Evolutionary conservation across 768 basidiomycete genomes (phyloP).

Genomic region (Gautieria morchelliformis): DNA sequence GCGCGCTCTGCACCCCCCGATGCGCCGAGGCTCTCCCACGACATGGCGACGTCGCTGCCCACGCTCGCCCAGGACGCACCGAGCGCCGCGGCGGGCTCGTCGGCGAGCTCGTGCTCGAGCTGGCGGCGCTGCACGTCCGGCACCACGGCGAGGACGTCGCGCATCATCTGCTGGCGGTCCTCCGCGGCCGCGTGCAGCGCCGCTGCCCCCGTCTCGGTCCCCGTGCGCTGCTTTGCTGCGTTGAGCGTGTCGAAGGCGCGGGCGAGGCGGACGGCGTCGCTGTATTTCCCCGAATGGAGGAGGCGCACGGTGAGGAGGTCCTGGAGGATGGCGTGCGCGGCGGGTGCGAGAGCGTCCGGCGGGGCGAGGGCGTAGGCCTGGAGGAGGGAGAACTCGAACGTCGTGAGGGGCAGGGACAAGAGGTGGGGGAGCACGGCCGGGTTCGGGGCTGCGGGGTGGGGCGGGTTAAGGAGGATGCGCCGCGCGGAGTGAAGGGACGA

Average conservation of each 20-base stretch:
- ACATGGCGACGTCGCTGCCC: neutral
- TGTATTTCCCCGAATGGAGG: conserved; percentile 59
- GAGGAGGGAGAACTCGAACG: conserved; percentile 52
- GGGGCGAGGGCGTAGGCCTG: conserved; percentile 50
- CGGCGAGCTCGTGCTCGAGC: neutral
- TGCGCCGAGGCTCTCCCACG: neutral
- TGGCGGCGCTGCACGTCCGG: conserved; percentile 4
- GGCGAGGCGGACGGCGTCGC: conserved; percentile 43
- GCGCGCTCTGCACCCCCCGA: neutral
- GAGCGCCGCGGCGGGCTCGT: neutral
- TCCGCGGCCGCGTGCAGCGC: neutral
- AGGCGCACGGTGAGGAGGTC: conserved; percentile 75
- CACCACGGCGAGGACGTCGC: conserved; percentile 2
- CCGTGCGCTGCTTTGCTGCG: neutral
- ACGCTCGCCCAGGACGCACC: neutral
- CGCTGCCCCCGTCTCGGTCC: too few species aligned
- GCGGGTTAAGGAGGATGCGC: neutral
- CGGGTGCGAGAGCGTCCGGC: conserved; percentile 34
- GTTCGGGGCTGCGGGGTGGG: conserved; percentile 51
- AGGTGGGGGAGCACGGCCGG: conserved; percentile 49
- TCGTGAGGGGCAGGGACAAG: conserved; percentile 53
- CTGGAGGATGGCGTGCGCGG: conserved; percentile 51
- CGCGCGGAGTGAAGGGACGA: conserved; percentile 13
- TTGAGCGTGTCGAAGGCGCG: neutral
- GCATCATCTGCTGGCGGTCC: conserved; percentile 1